Percentiles rank a stretch among this genome's conserved stretches.
These are phyloP conservation scores for Laguncularia racemosa DNA, from an alignment of 345 rosid genomes.

Conservation along the genomic window DNA sequence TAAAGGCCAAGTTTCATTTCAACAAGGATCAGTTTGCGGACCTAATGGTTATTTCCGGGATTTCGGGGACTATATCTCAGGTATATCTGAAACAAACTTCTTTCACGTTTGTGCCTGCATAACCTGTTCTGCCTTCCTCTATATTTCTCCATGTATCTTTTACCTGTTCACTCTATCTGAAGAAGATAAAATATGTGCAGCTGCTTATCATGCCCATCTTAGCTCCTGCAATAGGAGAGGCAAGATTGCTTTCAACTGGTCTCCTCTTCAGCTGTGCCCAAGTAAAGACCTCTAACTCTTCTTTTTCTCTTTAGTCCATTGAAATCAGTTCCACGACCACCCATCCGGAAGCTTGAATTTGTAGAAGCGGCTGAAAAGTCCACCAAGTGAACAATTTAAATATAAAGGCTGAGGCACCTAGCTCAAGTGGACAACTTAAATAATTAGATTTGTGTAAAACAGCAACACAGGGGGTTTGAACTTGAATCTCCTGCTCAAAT, in stretches of 20 bases:
- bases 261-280: constrained; percentile 65
- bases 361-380: no score
- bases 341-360: no score
- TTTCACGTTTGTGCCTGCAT: not conserved
- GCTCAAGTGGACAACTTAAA: no score
- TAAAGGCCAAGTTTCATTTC: constrained; percentile 84
- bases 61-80: constrained; percentile 83
- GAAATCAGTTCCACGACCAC: no score
- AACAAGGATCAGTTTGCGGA: constrained; percentile 87
- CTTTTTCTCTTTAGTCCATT: not conserved
- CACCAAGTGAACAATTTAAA: no score
- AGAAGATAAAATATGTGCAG: constrained; percentile 27
- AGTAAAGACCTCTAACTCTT: constrained; percentile 27
- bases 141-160: not conserved
- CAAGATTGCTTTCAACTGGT: constrained; percentile 63
- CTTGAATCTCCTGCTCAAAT: no score
- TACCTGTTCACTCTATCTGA: not conserved
- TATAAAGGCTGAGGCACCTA: no score
- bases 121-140: not conserved
- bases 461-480: no score
- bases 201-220: constrained; percentile 71
- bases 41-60: constrained; percentile 71
- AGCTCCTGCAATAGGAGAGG: constrained; percentile 69
- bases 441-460: no score
- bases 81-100: constrained; percentile 18